Evolutionary conservation across 208 protist genomes (phyloP).

Genomic region (Trypanosoma congolense): DNA sequence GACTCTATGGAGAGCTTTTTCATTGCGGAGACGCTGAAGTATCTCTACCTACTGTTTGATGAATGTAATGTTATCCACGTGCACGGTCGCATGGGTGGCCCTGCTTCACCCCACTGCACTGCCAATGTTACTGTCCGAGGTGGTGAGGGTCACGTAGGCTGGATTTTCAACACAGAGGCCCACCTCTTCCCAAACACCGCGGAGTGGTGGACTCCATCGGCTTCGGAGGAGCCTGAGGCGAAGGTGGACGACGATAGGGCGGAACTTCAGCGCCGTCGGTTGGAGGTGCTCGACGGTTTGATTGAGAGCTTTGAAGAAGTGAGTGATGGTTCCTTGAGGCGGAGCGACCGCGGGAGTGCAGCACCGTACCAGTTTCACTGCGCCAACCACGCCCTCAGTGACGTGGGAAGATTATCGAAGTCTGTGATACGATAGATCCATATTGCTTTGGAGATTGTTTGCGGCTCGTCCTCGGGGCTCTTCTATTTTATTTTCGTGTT

Average conservation of each 20-base stretch:
- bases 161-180: constrained; percentile 59
- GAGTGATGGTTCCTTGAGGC: background rate
- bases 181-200: constrained; percentile 39
- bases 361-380: constrained; percentile 19
- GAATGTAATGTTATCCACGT: constrained; percentile 36
- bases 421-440: constrained; percentile 17
- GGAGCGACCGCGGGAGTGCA: background rate
- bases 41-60: constrained; percentile 93
- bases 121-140: background rate
- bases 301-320: constrained; percentile 3
- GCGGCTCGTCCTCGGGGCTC: too few relatives aligned
- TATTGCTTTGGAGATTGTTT: background rate
- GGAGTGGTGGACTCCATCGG: constrained; percentile 28
- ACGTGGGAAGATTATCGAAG: constrained; percentile 22
- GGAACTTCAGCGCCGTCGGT: constrained; percentile 3
- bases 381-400: constrained; percentile 17
- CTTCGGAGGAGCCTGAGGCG: background rate
- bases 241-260: background rate
- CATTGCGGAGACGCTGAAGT: constrained; percentile 94
- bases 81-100: constrained; percentile 7
- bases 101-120: constrained; percentile 9
- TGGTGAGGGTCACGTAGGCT: constrained; percentile 21
- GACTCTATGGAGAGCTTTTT: constrained; percentile 94
- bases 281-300: constrained; percentile 11
- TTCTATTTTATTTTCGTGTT: too few relatives aligned